Conservation (phyloP, 345 rosid genomes). For the Brassica napus region Da-Ae NC_063450.1:11400001-11400500, state of each 20-base stretch:
- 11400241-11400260: neutral
- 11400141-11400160: neutral
- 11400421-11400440: no score
- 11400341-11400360: no score
- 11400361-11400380: no score
- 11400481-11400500: no score
- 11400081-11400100: neutral
- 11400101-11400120: neutral
- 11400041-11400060: no score
- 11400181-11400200: neutral
- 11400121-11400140: neutral
- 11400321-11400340: neutral
- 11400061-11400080: no score
- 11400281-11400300: neutral
- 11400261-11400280: neutral
- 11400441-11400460: no score
- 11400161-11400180: neutral
- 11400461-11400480: no score
- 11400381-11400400: no score
- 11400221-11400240: neutral
- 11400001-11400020: no score
- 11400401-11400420: no score
- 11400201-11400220: neutral
- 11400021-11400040: no score
- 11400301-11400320: neutral